Base-by-base conservation (phyloP, 2,329 filamentous ascomycete genomes). In the Xylariaceae sp. region DNA sequence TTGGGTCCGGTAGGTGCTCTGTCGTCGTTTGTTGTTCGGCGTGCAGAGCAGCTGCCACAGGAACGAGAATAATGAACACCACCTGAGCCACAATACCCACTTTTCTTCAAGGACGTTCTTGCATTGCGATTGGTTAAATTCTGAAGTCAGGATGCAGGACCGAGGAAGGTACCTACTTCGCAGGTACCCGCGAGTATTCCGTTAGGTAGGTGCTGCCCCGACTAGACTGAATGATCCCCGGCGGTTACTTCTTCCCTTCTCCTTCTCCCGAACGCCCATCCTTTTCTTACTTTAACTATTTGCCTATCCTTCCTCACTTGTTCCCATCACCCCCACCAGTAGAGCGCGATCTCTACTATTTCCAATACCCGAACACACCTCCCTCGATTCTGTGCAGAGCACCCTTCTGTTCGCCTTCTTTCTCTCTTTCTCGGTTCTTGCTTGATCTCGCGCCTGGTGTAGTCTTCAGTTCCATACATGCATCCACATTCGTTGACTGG, bases 261-360 rank as follows among this genome's bases (percentile, higher is more conserved):
- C 64, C 56, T 56, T 50, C 56, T 58, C 58, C 55, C 60, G 49
- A 17, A 55, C 42, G 47, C 48, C 39, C 45, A 11, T 37, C 57
- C 34, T 4, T 58, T 52, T 51, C 44, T 52, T 55, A 49, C 61
- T 57, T 54, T 63, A 56, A 61, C 61, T 60, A 61, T 49, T 56
- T 53, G 50, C 44, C 53, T 30, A 59, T 53, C 58, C 53, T 49
- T 34, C 47, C 52, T 55, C 47, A 8, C 4, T 13, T 42, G 48
- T 50, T 44, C 53, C 52, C 17, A 23, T 18, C 13, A 23, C 30
- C 17, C 10, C 8, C 17, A 15, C 23, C 23, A 10, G 9, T 23
- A 49, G 23, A 7, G 4, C 49, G n/a, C 34, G 7, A 23, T 3
- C 49, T 9, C 18, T 50, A n/a, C 18, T 18, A 13, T 34, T 23